phyloP scores from a whole-genome alignment of 2,329 filamentous ascomycete genomes.

The Stagonosporopsis tanaceti region DNA sequence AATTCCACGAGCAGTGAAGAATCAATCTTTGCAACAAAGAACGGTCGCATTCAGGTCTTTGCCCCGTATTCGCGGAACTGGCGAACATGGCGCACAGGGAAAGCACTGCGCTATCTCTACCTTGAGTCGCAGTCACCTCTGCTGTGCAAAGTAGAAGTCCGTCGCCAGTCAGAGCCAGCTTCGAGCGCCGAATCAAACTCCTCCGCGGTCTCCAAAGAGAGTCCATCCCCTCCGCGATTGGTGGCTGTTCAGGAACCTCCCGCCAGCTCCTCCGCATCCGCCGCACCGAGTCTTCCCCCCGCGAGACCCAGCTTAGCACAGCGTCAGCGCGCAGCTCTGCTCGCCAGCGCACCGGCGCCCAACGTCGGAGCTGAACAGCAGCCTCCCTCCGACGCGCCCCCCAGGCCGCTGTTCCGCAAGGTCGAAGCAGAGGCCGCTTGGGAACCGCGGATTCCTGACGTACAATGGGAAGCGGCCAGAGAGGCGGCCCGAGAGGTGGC shows the following conservation, averaged over 20 bases:
- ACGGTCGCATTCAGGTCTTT: not conserved
- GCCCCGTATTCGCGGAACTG: not conserved
- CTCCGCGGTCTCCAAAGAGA: too few species aligned
- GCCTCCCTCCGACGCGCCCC: not conserved
- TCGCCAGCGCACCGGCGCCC: not conserved
- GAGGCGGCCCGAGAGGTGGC: too few species aligned
- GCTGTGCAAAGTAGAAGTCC: not conserved
- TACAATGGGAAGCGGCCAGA: not conserved
- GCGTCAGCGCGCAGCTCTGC: not conserved
- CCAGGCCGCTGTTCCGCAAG: not conserved
- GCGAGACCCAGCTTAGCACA: not conserved
- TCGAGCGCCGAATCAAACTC: not conserved
- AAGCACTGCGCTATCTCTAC: not conserved
- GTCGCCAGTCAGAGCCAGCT: not conserved
- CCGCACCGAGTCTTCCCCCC: not conserved
- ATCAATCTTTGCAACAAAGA: not conserved
- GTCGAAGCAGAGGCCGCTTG: not conserved
- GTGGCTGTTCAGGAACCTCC: too few species aligned
- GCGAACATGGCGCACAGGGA: not conserved
- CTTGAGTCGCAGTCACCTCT: not conserved
- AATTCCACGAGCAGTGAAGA: not conserved
- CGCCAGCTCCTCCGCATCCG: too few species aligned
- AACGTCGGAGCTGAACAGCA: too few species aligned
- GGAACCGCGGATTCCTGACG: not conserved
- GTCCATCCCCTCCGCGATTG: too few species aligned